Evolutionary conservation across 202 grass and related monocot genomes (phyloP).

Genomic region (Bolboschoenoplectus hybrid): DNA sequence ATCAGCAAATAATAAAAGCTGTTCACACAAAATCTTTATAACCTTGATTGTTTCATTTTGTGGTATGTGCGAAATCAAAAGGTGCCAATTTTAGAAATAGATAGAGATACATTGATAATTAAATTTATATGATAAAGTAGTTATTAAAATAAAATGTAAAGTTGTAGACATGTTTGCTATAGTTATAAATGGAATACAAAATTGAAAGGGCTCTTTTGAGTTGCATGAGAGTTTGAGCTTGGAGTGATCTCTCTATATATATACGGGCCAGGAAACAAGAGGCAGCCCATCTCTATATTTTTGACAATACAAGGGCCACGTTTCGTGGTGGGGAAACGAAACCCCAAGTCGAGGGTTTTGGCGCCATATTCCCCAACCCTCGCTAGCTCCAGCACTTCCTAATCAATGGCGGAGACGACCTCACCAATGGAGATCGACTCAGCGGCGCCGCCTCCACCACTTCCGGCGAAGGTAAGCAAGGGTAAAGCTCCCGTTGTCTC

Average conservation of each 20-base stretch:
- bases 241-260: neutral
- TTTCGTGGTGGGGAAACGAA: neutral
- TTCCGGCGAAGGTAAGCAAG: constrained; percentile 42
- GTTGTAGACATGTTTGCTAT: neutral
- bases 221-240: neutral
- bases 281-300: neutral
- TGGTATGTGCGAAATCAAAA: too few relatives aligned
- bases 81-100: too few relatives aligned
- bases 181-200: neutral
- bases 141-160: too few relatives aligned
- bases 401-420: constrained; percentile 55
- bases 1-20: too few relatives aligned
- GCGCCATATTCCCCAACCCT: neutral
- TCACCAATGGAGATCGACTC: constrained; percentile 81
- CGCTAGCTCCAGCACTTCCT: neutral
- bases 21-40: too few relatives aligned
- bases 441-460: constrained; percentile 32
- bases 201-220: neutral
- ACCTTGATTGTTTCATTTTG: too few relatives aligned
- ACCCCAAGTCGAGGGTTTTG: constrained; percentile 15
- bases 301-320: neutral
- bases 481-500: constrained; percentile 51
- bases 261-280: neutral
- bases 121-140: too few relatives aligned
- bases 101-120: too few relatives aligned